phyloP scores from a whole-genome alignment of 2,329 filamentous ascomycete genomes.

The Phaeosphaeria sp. region DNA sequence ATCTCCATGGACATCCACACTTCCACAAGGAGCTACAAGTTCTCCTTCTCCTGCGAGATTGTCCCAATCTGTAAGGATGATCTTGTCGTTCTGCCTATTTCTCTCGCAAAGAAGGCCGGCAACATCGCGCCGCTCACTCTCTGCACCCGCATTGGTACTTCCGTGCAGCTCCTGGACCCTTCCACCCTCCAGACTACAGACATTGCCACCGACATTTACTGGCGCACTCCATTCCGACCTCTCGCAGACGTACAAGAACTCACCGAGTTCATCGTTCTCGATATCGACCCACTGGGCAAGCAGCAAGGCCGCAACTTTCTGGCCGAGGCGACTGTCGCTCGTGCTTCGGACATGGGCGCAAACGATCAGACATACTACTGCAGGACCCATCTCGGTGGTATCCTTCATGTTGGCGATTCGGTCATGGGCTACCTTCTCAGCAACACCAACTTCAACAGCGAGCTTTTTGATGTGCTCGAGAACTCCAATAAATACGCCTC shows the following conservation, averaged over 20 bases:
- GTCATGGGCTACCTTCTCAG: constrained; percentile 93
- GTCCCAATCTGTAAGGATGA: constrained; percentile 98
- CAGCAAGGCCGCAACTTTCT: constrained; percentile 83
- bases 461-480: constrained; percentile 83
- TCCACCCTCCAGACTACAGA: constrained; percentile 91
- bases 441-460: constrained; percentile 92
- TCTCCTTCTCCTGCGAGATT: constrained; percentile 86
- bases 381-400: constrained; percentile 84
- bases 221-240: constrained; percentile 84
- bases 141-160: constrained; percentile 87
- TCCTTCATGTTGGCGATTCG: constrained; percentile 88
- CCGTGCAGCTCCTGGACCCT: constrained; percentile 88
- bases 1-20: constrained; percentile 95
- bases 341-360: constrained; percentile 81
- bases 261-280: constrained; percentile 92
- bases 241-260: constrained; percentile 85
- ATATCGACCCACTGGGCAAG: constrained; percentile 81
- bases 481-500: constrained; percentile 74
- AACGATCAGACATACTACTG: constrained; percentile 91
- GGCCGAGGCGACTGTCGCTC: constrained; percentile 86
- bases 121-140: constrained; percentile 88
- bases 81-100: constrained; percentile 89
- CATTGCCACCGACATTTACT: constrained; percentile 82
- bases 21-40: constrained; percentile 90
- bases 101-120: constrained; percentile 83